A percentile compares a stretch with the other conserved stretches of the same genome.
Evolutionary conservation across 1,139 yeast genomes (phyloP).

Genomic region (Lodderomyces pseudojiufengensis): DNA sequence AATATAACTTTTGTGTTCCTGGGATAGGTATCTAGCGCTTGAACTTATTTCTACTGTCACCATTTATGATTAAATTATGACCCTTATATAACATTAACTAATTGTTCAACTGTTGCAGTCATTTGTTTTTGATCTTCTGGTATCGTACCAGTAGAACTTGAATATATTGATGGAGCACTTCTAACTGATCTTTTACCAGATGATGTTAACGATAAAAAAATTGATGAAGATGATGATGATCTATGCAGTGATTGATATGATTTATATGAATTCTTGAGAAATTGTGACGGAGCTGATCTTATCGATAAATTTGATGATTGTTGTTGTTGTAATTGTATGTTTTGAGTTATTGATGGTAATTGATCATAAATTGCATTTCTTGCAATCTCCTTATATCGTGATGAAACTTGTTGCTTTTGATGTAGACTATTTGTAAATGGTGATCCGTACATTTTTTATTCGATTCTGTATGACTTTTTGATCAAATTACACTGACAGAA

Average conservation of each 20-base stretch:
- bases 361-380: conserved; percentile 47
- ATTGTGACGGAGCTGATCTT: conserved; percentile 33
- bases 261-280: conserved; percentile 15
- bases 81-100: conserved; percentile 45
- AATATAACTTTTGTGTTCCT: no score
- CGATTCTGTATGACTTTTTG: no score
- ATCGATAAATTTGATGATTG: conserved; percentile 21
- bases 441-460: conserved; percentile 44
- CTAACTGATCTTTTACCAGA: conserved; percentile 40
- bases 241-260: conserved; percentile 12
- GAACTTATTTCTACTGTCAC: no score
- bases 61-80: no score
- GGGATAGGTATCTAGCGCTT: no score
- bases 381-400: conserved; percentile 43
- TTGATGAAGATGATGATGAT: conserved; percentile 11
- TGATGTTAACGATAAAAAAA: conserved; percentile 22
- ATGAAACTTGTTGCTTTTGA: conserved; percentile 32
- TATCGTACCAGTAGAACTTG: conserved; percentile 43
- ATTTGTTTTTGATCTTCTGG: conserved; percentile 47
- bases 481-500: no score
- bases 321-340: neutral
- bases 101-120: conserved; percentile 42
- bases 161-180: conserved; percentile 43
- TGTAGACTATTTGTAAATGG: conserved; percentile 33
- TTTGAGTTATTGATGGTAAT: conserved; percentile 27